Evolutionary conservation across 495 filamentous ascomycete species (phyloP).

Genomic region (Jackrogersella multiformis): DNA sequence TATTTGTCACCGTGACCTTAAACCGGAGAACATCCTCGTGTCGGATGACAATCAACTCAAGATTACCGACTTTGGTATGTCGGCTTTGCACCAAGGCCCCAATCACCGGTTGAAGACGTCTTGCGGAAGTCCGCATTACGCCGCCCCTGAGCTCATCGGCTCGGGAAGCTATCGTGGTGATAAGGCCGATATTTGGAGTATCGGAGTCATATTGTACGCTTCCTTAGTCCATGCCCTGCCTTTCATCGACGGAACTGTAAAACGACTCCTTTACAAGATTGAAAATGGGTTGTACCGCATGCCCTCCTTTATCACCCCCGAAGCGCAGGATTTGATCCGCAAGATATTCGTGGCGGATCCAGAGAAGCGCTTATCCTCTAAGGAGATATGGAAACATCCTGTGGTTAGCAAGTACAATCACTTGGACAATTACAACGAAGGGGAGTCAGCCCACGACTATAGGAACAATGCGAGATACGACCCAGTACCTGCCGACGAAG

Average conservation of each 20-base stretch:
- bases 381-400: constrained; percentile 83
- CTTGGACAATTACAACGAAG: constrained; percentile 61
- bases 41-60: constrained; percentile 78
- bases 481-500: constrained; percentile 58
- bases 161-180: constrained; percentile 79
- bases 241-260: constrained; percentile 73
- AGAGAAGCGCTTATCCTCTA: constrained; percentile 75
- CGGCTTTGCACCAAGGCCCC: constrained; percentile 81
- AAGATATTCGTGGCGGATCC: constrained; percentile 80
- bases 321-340: constrained; percentile 81
- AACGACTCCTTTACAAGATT: constrained; percentile 70
- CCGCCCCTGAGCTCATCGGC: constrained; percentile 87
- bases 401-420: constrained; percentile 82
- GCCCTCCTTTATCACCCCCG: constrained; percentile 69
- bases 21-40: constrained; percentile 95
- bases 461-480: constrained; percentile 43
- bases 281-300: constrained; percentile 76
- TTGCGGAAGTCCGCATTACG: constrained; percentile 96
- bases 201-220: constrained; percentile 89
- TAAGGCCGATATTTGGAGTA: constrained; percentile 91
- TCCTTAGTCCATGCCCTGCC: constrained; percentile 82
- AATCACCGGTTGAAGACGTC: constrained; percentile 81
- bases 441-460: constrained; percentile 32
- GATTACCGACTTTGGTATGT: constrained; percentile 98
- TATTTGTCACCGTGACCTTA: constrained; percentile 95